Evolutionary conservation across 1,284 basidiomycete genomes (phyloP).

Genomic region (Naganishia sp.): DNA sequence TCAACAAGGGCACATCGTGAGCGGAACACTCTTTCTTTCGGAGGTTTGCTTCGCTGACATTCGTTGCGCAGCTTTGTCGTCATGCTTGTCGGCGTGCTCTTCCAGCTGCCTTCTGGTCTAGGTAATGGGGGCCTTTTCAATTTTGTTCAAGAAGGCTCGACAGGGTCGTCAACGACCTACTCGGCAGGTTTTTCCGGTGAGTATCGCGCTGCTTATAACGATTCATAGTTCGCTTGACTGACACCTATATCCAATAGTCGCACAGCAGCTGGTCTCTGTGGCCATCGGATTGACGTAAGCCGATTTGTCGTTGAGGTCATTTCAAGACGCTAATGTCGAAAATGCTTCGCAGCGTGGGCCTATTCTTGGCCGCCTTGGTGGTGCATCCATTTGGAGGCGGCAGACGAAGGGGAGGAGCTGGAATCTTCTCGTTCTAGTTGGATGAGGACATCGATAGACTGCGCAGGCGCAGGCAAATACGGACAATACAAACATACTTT

Average conservation of each 20-base stretch:
- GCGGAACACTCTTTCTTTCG: constrained; percentile 56
- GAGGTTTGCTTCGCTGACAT: constrained; percentile 38
- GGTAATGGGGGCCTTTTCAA: constrained; percentile 78
- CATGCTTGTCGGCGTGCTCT: constrained; percentile 69
- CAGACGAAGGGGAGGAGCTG: constrained; percentile 53
- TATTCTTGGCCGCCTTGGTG: constrained; percentile 59
- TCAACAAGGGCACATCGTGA: constrained; percentile 68
- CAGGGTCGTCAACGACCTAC: constrained; percentile 59
- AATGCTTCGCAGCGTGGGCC: constrained; percentile 65
- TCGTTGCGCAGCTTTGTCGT: constrained; percentile 58
- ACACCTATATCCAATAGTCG: constrained; percentile 39
- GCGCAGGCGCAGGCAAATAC: too few species aligned
- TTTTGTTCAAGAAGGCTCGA: constrained; percentile 64
- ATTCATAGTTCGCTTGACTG: not conserved
- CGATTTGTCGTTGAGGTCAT: not conserved
- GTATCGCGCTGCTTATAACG: not conserved
- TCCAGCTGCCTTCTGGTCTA: constrained; percentile 85
- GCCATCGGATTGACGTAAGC: constrained; percentile 57
- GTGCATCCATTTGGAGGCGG: constrained; percentile 57
- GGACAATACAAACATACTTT: too few species aligned
- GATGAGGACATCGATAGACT: too few species aligned
- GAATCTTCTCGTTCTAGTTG: constrained; percentile 53
- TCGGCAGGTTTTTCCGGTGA: constrained; percentile 60
- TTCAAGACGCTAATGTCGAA: not conserved
- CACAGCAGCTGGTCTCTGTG: constrained; percentile 55